These are phyloP conservation scores for Pugionium cornutum DNA, from an alignment of 345 rosid species.

Conservation along the genomic window DNA sequence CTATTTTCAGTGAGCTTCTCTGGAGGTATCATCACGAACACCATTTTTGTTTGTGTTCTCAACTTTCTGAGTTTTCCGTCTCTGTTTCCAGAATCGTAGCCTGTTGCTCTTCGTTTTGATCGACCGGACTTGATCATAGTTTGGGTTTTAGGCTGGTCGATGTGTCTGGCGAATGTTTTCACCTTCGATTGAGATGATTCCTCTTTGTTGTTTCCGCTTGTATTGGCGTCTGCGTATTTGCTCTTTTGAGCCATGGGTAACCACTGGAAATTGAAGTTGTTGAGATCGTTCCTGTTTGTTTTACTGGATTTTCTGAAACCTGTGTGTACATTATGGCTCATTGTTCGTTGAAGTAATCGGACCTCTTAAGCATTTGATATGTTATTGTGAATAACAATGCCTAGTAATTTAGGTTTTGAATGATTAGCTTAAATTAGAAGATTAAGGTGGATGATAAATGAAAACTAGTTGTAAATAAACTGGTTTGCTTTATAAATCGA, in stretches of 20 bases:
- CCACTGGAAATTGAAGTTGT: background rate
- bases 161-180: slow-evolving; percentile 36
- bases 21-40: slow-evolving; percentile 39
- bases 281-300: slow-evolving; percentile 10
- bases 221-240: slow-evolving; percentile 3
- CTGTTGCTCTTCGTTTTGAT: slow-evolving; percentile 21
- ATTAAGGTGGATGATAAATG: no score
- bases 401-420: background rate
- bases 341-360: background rate
- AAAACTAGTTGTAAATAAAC: no score
- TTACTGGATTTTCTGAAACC: background rate
- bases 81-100: slow-evolving; percentile 12
- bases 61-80: background rate
- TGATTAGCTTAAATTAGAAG: background rate
- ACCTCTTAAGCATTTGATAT: slow-evolving; percentile 3
- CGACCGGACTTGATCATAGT: slow-evolving; percentile 18
- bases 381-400: slow-evolving; percentile 11
- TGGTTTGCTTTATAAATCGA: no score
- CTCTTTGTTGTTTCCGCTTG: slow-evolving; percentile 33
- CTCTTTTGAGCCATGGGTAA: slow-evolving; percentile 7
- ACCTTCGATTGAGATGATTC: slow-evolving; percentile 18
- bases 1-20: slow-evolving; percentile 32
- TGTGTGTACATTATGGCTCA: background rate
- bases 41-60: background rate
- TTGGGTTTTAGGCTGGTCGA: slow-evolving; percentile 38